Base-by-base conservation (phyloP, 2,329 filamentous ascomycete species). In the Pseudonectria buxi region DNA sequence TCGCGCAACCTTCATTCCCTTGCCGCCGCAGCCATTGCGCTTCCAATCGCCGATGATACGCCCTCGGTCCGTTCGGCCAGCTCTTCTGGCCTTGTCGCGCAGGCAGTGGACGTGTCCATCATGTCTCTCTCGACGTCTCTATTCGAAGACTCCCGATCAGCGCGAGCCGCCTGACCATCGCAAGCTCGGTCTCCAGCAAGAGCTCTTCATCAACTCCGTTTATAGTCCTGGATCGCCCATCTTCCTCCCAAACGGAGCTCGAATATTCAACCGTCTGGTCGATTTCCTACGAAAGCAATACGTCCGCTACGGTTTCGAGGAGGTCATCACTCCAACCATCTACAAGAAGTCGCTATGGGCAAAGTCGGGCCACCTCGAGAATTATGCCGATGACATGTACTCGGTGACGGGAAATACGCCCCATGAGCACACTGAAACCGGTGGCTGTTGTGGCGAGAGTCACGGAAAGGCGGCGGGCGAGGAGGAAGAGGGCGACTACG, bases 341-440 rank as follows among this genome's bases (percentile, higher is more conserved):
- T 94, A 92, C 69, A 94, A 94, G 56, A 86, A 85, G 58, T 80
- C 83, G 6, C 65, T 94, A 22, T 94, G 87, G 88, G 79, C 85
- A 51, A 81, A 80, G 47, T 92, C 86, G 0, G 87, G 87, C 3
- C 87, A 94, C 49, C 79, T 89, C 70, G 81, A 90, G 36, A 94
- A 94, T 58, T 94, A 94, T 63, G 81, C 85, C 40, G 82, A 94
- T 53, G 86, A 94, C 54, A 94, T 94, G 88, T 94, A 89, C 61
- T 81, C 83, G 36, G 87, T 94, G 18, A 78, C 68, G 10, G 75
- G 77, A 30, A 71, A 49, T 54, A 60, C 33, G 44, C 66, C 44
- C 51, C 41, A 41, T 4, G 29, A 40, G 3, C 26, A 32, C 7
- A 35, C 34, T 22, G 26, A 41, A 4, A 31, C 36, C 7, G 33